These are phyloP conservation scores for Paraphaeosphaeria sporulosa DNA, from an alignment of 2,329 filamentous ascomycete genomes.

Conservation along the genomic window DNA sequence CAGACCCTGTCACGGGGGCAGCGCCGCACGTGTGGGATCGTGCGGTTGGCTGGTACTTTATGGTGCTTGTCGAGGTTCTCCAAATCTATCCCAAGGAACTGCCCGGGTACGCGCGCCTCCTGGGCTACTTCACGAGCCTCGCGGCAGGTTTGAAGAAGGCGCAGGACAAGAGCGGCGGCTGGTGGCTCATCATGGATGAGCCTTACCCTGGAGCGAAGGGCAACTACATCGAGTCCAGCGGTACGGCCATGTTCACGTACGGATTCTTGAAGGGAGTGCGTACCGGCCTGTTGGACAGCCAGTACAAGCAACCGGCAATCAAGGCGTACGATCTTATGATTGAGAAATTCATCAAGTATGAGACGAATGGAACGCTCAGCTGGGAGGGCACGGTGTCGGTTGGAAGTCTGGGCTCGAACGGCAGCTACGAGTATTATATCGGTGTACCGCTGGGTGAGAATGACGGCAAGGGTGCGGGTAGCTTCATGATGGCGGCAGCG, in stretches of 20 bases:
- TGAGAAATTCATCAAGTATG: slow-evolving; percentile 55
- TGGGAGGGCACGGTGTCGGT: slow-evolving; percentile 63
- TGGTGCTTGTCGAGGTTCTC: slow-evolving; percentile 57
- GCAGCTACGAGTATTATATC: slow-evolving; percentile 57
- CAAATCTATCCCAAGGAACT: slow-evolving; percentile 55
- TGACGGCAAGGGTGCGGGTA: slow-evolving; percentile 52
- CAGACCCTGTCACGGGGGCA: slow-evolving; percentile 45
- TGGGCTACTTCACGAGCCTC: slow-evolving; percentile 52
- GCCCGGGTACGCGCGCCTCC: slow-evolving; percentile 46
- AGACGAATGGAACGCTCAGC: slow-evolving; percentile 57
- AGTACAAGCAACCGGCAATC: slow-evolving; percentile 50
- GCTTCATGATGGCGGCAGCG: slow-evolving; percentile 49
- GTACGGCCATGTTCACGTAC: slow-evolving; percentile 60
- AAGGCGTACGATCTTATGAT: slow-evolving; percentile 57
- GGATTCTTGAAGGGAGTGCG: slow-evolving; percentile 46
- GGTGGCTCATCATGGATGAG: slow-evolving; percentile 66
- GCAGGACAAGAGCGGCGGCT: slow-evolving; percentile 59
- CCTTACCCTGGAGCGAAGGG: slow-evolving; percentile 54
- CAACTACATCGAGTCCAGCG: slow-evolving; percentile 69
- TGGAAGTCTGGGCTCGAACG: slow-evolving; percentile 59
- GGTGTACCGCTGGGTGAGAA: slow-evolving; percentile 44
- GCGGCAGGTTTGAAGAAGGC: slow-evolving; percentile 53
- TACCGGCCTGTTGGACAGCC: slow-evolving; percentile 39
- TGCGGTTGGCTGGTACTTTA: slow-evolving; percentile 50
- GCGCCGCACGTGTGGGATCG: slow-evolving; percentile 49